Conservation (phyloP, 148 eudicot species). For the Camellia sinensis region DNA sequence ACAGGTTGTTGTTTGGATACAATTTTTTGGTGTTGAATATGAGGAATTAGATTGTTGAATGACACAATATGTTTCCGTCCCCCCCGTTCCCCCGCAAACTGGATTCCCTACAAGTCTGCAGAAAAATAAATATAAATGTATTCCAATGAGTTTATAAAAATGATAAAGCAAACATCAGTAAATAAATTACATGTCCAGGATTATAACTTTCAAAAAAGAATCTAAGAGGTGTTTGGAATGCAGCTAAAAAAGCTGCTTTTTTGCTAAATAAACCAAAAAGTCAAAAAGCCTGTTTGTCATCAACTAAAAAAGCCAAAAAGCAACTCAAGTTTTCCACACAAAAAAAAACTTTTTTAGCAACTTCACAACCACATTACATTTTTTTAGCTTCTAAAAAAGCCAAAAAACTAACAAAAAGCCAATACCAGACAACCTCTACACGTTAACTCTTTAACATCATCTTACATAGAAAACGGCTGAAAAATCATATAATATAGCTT, state of each 20-base stretch:
- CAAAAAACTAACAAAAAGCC: too few species aligned
- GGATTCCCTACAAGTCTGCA: slow-evolving; percentile 59
- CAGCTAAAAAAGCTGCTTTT: too few species aligned
- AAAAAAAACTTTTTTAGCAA: too few species aligned
- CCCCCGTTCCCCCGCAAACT: slow-evolving; percentile 25
- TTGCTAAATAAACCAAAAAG: too few species aligned
- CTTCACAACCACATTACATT: too few species aligned
- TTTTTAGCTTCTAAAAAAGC: too few species aligned
- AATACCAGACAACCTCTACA: too few species aligned
- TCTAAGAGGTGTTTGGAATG: background rate
- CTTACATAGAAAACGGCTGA: background rate
- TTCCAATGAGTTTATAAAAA: background rate
- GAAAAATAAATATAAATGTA: background rate
- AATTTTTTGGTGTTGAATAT: slow-evolving; percentile 42
- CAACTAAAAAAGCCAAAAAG: too few species aligned
- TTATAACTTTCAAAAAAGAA: background rate
- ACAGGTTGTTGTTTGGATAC: slow-evolving; percentile 35
- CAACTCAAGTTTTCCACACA: too few species aligned
- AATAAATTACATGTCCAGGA: background rate
- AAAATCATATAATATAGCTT: background rate
- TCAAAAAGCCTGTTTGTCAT: too few species aligned
- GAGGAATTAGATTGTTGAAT: slow-evolving; percentile 23
- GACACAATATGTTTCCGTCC: slow-evolving; percentile 28
- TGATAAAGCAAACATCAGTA: background rate
- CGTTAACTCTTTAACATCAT: background rate